Base-by-base conservation (phyloP, 2,329 filamentous ascomycete genomes). In the Nigrospora oryzae region DNA sequence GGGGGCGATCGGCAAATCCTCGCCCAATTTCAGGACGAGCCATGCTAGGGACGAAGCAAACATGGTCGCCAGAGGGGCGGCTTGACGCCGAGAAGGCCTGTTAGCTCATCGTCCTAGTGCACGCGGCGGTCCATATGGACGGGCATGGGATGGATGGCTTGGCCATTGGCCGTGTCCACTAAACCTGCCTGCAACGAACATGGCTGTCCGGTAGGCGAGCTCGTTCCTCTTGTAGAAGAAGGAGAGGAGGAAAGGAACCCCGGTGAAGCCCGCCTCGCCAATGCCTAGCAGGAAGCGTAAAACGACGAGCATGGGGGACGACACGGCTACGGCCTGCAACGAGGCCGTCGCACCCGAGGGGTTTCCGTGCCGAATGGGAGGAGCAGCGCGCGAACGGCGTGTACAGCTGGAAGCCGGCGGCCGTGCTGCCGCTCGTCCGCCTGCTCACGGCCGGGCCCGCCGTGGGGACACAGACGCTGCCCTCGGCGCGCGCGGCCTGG, bases 11-110 rank as follows among this genome's bases (percentile, higher is more conserved):
- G 84, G 84, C 1, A 77, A 70, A 48, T 72, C 57, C 40, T 77
- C 67, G 42, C 80, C 86, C 13, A 89, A 56, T 54, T 79, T 81
- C 42, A 89, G 76, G 49, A 95, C 91, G 17, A 81, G 57, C 82
- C 84, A 89, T 8, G 89, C 89, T 4, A 95, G 70, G 10, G 77
- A 83, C 35, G 87, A 87, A 0, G 88, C 86, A 58, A 94, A 90
- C 2, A 82, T 83, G 36, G 87, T 93, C 2, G 89, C 88, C 4
- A 95, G 73, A 1, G 79, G 79, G 1, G 89, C 89, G 51, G 93
- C 90, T 54, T 76, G 77, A 46, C 19, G 37, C 14, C 15, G 34
- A 6, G 34, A n/a, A 36, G 15, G 34, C n/a, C 6, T 36, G 34
- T 14, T 36, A 36, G 34, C 15, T n/a, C 34, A 36, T 36, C 4